These are phyloP conservation scores for Ulota crispa DNA, from an alignment of 225 moss, liverwort and hornwort genomes.

Conservation along the genomic window DNA sequence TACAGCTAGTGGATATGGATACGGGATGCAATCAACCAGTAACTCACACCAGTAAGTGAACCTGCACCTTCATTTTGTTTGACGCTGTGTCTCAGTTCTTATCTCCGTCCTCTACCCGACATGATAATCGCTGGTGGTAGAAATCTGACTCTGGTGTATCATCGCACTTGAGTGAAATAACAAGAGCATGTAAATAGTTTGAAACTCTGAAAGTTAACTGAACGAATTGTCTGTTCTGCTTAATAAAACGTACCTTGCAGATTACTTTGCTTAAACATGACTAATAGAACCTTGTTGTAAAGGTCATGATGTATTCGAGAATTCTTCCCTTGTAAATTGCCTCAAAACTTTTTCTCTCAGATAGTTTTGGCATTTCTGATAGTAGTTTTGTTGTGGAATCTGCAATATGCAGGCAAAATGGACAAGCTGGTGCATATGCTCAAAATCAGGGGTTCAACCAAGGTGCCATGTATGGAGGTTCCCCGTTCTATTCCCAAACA, in stretches of 20 bases:
- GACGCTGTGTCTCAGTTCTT: not conserved
- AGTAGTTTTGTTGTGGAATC: not conserved
- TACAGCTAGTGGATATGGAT: conserved; percentile 35
- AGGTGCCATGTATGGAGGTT: conserved; percentile 43
- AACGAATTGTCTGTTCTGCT: not conserved
- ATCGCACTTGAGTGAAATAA: not conserved
- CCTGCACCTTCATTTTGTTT: not conserved
- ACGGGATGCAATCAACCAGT: conserved; percentile 37
- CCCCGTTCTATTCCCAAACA: conserved; percentile 46
- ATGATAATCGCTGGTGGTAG: not conserved
- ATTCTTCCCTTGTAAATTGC: not conserved
- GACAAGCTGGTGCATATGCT: conserved; percentile 31
- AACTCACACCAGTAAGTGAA: conserved; percentile 44
- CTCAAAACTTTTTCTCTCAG: not conserved
- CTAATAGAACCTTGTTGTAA: not conserved
- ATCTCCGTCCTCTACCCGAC: not conserved
- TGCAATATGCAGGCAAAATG: conserved; percentile 42
- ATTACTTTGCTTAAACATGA: not conserved
- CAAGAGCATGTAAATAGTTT: not conserved
- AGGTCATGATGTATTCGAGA: not conserved
- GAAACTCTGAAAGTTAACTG: not conserved
- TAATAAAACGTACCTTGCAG: not conserved
- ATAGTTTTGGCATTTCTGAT: not conserved
- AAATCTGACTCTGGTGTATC: not conserved
- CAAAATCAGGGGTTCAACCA: conserved; percentile 44